phyloP scores from a whole-genome alignment of 129 eudicot species.

The Flaveria sonorensis region DNA sequence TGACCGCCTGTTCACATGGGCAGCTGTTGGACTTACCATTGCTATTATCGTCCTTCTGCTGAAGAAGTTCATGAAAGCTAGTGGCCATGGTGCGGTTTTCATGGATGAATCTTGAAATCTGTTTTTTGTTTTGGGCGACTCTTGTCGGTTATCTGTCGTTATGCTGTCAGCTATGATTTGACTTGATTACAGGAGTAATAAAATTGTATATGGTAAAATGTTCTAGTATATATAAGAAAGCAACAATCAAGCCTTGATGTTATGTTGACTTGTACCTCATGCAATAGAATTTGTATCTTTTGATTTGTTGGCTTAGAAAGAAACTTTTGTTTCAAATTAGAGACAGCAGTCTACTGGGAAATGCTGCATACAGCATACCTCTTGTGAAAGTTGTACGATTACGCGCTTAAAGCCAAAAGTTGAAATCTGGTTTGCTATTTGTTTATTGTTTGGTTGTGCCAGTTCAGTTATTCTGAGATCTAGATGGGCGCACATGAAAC shows the following conservation, averaged over 20 bases:
- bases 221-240: constrained; percentile 21
- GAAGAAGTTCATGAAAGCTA: constrained; percentile 89
- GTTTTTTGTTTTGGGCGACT: not conserved
- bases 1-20: constrained; percentile 89
- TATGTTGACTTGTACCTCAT: constrained; percentile 10
- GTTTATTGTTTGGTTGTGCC: not conserved
- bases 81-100: constrained; percentile 70
- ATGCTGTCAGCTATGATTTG: constrained; percentile 20
- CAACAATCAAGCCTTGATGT: not conserved
- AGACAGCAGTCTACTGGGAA: not conserved
- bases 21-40: constrained; percentile 81
- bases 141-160: not conserved
- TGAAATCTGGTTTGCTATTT: not conserved
- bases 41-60: constrained; percentile 72
- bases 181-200: constrained; percentile 18
- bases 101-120: constrained; percentile 64
- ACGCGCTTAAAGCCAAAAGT: not conserved
- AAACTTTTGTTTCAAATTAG: not conserved
- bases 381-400: not conserved
- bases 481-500: not conserved
- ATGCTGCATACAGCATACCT: no score
- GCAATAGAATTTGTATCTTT: not conserved
- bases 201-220: constrained; percentile 27
- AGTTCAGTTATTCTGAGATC: not conserved
- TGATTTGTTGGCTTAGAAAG: not conserved